Conservation (phyloP, 2,329 filamentous ascomycete genomes). For the Neonectria coccinea region DNA sequence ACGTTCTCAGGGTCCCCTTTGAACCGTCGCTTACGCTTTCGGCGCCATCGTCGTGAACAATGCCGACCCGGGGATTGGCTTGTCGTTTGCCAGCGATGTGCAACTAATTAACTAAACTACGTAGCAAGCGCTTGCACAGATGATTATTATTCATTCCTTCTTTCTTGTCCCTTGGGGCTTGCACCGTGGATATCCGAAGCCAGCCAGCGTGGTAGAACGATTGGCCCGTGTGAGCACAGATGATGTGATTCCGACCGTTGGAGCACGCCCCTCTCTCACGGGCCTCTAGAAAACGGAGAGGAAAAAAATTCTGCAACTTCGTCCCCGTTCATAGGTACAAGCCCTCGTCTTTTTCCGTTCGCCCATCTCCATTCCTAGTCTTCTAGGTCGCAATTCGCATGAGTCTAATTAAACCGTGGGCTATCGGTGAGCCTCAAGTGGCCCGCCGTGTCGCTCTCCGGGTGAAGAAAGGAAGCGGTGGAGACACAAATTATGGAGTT, state of each 20-base stretch:
- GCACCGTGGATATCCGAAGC: constrained; percentile 27
- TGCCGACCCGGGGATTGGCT: constrained; percentile 16
- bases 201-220: constrained; percentile 43
- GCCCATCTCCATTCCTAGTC: constrained; percentile 10
- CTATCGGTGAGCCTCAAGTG: constrained; percentile 41
- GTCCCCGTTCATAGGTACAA: background rate
- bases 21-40: background rate
- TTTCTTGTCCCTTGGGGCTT: constrained; percentile 1
- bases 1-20: constrained; percentile 3
- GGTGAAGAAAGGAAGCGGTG: constrained; percentile 24
- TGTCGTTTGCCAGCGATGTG: constrained; percentile 2
- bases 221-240: constrained; percentile 43
- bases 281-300: background rate
- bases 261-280: background rate
- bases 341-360: background rate
- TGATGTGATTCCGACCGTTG: constrained; percentile 38
- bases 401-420: constrained; percentile 26
- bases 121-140: too few species aligned
- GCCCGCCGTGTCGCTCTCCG: constrained; percentile 29
- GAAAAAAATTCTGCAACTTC: background rate
- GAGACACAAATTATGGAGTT: constrained; percentile 12
- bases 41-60: constrained; percentile 1
- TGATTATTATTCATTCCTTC: background rate
- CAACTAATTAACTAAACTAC: too few species aligned
- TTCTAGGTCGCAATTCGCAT: constrained; percentile 3